Evolutionary conservation across 1,284 basidiomycete genomes (phyloP).

Genomic region (Mycena sp.): DNA sequence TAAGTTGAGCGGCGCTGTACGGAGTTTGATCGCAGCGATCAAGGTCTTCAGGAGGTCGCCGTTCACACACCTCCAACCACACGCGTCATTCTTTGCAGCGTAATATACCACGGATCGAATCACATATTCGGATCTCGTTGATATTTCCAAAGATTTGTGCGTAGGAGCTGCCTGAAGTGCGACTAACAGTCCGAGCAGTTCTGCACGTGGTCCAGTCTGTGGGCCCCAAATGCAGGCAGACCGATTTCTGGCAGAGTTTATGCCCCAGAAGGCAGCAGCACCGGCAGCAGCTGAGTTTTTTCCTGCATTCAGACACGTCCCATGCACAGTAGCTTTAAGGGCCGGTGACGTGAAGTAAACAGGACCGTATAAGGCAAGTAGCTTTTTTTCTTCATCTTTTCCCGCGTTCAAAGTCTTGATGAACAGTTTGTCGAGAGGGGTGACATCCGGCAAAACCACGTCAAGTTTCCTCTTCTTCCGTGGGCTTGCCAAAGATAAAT

Average conservation of each 20-base stretch:
- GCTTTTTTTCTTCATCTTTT: neutral
- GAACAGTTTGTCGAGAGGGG: neutral
- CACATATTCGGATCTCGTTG: neutral
- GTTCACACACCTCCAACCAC: slow-evolving; percentile 3
- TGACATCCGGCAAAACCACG: neutral
- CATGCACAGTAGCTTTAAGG: neutral
- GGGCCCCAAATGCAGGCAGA: neutral
- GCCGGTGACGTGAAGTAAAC: neutral
- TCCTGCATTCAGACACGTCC: neutral
- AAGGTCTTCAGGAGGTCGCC: neutral
- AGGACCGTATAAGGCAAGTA: neutral
- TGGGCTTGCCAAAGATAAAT: no score
- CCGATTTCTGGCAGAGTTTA: neutral
- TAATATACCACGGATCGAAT: neutral
- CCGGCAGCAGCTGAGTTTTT: neutral
- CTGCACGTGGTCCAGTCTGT: neutral
- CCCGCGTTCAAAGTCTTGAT: neutral
- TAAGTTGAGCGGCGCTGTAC: neutral
- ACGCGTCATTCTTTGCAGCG: neutral
- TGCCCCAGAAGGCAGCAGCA: neutral
- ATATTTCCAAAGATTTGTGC: neutral
- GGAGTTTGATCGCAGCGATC: neutral
- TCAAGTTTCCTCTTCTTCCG: neutral
- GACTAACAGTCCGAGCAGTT: neutral
- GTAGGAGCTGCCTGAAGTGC: neutral